Conservation (phyloP, 2,329 filamentous ascomycete species). For the Fusarium sp. region DNA sequence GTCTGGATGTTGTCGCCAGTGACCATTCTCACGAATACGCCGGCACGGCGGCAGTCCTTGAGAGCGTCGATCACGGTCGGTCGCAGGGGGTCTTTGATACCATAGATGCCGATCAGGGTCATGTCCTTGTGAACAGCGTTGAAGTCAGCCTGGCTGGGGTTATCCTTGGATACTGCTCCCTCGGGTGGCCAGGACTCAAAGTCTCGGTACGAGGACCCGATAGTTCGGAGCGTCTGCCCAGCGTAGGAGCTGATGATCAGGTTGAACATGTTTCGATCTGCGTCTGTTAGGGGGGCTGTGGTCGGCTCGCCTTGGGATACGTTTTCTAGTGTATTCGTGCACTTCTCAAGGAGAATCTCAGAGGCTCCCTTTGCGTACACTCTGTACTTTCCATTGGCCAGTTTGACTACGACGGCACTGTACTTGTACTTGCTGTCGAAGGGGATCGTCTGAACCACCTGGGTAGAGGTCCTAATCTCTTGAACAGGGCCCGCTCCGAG, state of each 20-base stretch:
- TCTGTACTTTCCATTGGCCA: constrained; percentile 58
- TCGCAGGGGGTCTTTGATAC: constrained; percentile 75
- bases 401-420: constrained; percentile 66
- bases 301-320: constrained; percentile 69
- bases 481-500: constrained; percentile 61
- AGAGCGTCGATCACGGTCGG: constrained; percentile 72
- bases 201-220: constrained; percentile 78
- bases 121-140: constrained; percentile 61
- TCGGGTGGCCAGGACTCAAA: constrained; percentile 78
- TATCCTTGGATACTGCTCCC: constrained; percentile 69
- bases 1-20: constrained; percentile 64
- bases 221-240: constrained; percentile 76
- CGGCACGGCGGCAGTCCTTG: constrained; percentile 71
- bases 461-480: constrained; percentile 58
- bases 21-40: constrained; percentile 74
- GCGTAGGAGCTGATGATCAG: constrained; percentile 70
- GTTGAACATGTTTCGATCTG: constrained; percentile 66
- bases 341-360: constrained; percentile 63
- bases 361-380: constrained; percentile 68
- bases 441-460: constrained; percentile 63
- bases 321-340: constrained; percentile 58
- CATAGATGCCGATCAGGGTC: constrained; percentile 63
- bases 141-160: constrained; percentile 64
- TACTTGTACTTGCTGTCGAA: constrained; percentile 68
- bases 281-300: constrained; percentile 56